Evolutionary conservation across 2,329 filamentous ascomycete species (phyloP).

Genomic region (Clonostachys chloroleuca): DNA sequence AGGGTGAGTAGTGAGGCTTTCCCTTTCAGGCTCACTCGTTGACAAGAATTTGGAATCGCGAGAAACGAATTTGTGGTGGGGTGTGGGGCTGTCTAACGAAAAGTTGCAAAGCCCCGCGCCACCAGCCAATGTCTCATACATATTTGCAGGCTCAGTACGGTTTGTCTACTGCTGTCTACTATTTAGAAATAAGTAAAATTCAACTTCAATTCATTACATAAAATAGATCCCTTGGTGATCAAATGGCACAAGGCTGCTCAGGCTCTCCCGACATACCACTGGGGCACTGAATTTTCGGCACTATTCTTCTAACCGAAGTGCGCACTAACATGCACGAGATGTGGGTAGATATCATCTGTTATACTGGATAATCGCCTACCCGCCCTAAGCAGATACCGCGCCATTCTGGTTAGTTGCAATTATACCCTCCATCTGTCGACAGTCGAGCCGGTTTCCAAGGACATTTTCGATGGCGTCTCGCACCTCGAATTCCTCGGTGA

Average conservation of each 20-base stretch:
- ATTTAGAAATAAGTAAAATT: background rate
- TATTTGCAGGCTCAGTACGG: too few relatives aligned
- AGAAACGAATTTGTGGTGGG: conserved; percentile 35
- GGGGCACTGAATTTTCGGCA: too few relatives aligned
- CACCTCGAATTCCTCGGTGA: conserved; percentile 66
- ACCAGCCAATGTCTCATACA: background rate
- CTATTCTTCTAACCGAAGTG: too few relatives aligned
- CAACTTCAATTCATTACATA: background rate
- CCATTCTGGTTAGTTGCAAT: too few relatives aligned
- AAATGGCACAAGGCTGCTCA: too few relatives aligned
- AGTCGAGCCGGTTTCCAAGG: conserved; percentile 5
- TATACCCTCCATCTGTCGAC: too few relatives aligned
- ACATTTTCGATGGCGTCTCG: conserved; percentile 73
- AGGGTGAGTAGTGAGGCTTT: background rate
- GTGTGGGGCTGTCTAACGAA: conserved; percentile 20
- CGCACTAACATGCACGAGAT: conserved; percentile 10
- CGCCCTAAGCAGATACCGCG: too few relatives aligned
- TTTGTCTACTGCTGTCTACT: too few relatives aligned
- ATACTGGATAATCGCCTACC: too few relatives aligned
- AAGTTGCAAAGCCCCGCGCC: conserved; percentile 18
- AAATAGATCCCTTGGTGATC: too few relatives aligned
- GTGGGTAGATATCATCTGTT: too few relatives aligned
- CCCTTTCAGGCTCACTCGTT: background rate
- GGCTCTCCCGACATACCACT: too few relatives aligned
- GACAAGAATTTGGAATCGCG: conserved; percentile 11